These are phyloP conservation scores for Talaromyces amestolkiae DNA, from an alignment of 2,329 filamentous ascomycete species.

Conservation along the genomic window DNA sequence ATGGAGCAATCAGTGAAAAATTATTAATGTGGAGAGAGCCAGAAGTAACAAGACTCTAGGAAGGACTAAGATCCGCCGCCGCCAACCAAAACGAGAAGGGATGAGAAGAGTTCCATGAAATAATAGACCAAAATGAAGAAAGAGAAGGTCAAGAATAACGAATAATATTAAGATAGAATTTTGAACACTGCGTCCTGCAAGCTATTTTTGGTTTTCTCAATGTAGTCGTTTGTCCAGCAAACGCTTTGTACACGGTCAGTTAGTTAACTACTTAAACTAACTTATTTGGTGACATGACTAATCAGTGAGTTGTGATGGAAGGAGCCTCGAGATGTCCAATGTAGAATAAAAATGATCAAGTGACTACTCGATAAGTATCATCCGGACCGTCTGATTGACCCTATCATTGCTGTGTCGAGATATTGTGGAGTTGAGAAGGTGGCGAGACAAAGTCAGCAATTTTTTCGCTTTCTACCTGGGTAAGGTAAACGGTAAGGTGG, in stretches of 20 bases:
- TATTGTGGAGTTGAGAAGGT: background rate
- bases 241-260: background rate
- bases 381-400: background rate
- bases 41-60: background rate
- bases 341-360: background rate
- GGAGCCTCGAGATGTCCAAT: background rate
- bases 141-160: background rate
- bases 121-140: background rate
- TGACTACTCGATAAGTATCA: background rate
- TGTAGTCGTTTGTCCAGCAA: background rate
- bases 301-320: background rate
- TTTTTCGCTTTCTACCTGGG: background rate
- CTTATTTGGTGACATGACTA: background rate
- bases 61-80: conserved; percentile 6
- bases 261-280: background rate
- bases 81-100: conserved; percentile 9
- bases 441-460: background rate
- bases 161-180: background rate
- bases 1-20: conserved; percentile 5
- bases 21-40: conserved; percentile 9
- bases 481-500: background rate
- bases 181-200: background rate
- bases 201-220: background rate
- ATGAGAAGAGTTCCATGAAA: conserved; percentile 2
- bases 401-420: background rate